phyloP scores from a whole-genome alignment of 805 yeast species.

The Kodamaea lidongshanica region DNA sequence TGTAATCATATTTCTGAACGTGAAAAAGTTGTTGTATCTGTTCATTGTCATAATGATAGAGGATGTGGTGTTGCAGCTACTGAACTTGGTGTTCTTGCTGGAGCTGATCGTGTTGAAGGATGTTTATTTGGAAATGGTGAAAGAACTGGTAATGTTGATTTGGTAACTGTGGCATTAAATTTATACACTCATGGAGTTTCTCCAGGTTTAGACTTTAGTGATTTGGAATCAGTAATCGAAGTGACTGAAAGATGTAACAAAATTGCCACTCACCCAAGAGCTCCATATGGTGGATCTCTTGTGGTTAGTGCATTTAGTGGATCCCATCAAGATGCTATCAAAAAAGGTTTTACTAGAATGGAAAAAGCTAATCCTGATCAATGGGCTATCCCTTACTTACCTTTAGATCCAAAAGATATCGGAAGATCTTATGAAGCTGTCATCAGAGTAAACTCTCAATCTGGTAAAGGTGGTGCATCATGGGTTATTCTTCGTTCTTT shows the following conservation, averaged over 20 bases:
- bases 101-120: slow-evolving; percentile 82
- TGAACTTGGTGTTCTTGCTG: slow-evolving; percentile 72
- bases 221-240: slow-evolving; percentile 58
- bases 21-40: slow-evolving; percentile 63
- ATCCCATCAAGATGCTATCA: slow-evolving; percentile 65
- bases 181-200: slow-evolving; percentile 73
- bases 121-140: slow-evolving; percentile 81
- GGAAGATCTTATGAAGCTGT: slow-evolving; percentile 80
- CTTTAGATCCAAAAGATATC: slow-evolving; percentile 75
- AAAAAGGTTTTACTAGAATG: slow-evolving; percentile 54
- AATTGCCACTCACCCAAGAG: slow-evolving; percentile 66
- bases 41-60: slow-evolving; percentile 75
- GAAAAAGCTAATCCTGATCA: slow-evolving; percentile 13
- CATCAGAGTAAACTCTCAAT: slow-evolving; percentile 76
- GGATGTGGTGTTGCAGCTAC: slow-evolving; percentile 84
- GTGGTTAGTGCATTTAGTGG: slow-evolving; percentile 79
- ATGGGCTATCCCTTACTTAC: slow-evolving; percentile 73
- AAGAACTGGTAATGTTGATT: slow-evolving; percentile 78
- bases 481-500: slow-evolving; percentile 69
- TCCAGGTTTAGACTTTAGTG: slow-evolving; percentile 67
- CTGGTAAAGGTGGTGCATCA: slow-evolving; percentile 87
- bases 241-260: slow-evolving; percentile 73
- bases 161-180: slow-evolving; percentile 68
- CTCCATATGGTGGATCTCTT: slow-evolving; percentile 75
- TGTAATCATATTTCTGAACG: slow-evolving; percentile 61